These are phyloP conservation scores for Claviceps digitariae DNA, from an alignment of 2,329 filamentous ascomycete species.

Conservation along the genomic window DNA sequence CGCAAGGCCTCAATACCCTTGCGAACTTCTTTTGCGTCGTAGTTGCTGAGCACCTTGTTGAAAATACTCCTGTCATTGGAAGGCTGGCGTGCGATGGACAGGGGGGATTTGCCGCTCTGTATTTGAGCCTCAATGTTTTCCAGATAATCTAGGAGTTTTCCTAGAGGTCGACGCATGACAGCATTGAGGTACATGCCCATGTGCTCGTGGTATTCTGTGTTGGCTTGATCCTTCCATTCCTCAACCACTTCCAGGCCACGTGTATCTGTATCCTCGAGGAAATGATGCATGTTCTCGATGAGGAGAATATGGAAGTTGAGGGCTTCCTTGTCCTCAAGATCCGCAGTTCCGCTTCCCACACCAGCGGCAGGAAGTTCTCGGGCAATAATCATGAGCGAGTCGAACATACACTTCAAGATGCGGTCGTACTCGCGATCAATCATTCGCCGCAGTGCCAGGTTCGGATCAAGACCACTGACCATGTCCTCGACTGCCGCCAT, in stretches of 20 bases:
- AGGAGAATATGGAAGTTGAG: conserved; percentile 94
- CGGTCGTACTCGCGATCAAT: conserved; percentile 80
- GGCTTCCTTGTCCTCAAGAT: conserved; percentile 83
- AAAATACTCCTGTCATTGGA: conserved; percentile 73
- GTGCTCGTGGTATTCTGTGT: conserved; percentile 71
- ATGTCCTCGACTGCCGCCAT: conserved; percentile 74
- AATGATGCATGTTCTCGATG: conserved; percentile 99
- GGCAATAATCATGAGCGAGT: conserved; percentile 90
- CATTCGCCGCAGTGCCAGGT: conserved; percentile 54
- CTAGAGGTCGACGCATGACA: conserved; percentile 77
- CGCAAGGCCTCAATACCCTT: conserved; percentile 82
- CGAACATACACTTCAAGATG: conserved; percentile 92
- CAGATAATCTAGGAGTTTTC: conserved; percentile 81
- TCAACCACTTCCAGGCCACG: conserved; percentile 62
- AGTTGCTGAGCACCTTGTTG: conserved; percentile 69
- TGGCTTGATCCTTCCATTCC: conserved; percentile 69
- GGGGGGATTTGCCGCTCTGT: conserved; percentile 42
- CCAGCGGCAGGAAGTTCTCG: conserved; percentile 46
- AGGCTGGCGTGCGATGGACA: conserved; percentile 61
- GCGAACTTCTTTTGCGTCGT: conserved; percentile 73
- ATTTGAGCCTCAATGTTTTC: conserved; percentile 73
- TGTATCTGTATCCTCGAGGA: conserved; percentile 78
- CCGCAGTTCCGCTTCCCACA: conserved; percentile 29
- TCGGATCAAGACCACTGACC: conserved; percentile 45
- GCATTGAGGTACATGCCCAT: conserved; percentile 76